phyloP scores from a whole-genome alignment of 768 basidiomycete genomes.

The Calocybe gangraenosa region DNA sequence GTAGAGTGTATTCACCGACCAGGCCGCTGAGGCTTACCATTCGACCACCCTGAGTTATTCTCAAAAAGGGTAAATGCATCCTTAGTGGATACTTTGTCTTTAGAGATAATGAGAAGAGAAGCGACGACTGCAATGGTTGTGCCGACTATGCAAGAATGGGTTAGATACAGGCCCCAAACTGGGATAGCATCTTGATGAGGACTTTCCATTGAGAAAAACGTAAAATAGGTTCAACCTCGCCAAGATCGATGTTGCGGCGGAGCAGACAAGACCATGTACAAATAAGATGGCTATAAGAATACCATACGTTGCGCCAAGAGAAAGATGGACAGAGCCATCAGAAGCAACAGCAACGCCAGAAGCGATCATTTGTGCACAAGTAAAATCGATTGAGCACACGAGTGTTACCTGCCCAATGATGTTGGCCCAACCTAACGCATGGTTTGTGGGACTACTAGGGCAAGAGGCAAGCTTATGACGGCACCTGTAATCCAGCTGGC shows the following conservation, averaged over 20 bases:
- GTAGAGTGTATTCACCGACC: too few species aligned
- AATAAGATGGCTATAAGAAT: constrained; percentile 62
- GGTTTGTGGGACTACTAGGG: neutral
- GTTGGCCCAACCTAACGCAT: constrained; percentile 57
- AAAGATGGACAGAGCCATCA: constrained; percentile 47
- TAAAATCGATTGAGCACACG: constrained; percentile 74
- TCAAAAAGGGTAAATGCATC: constrained; percentile 69
- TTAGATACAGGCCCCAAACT: constrained; percentile 8
- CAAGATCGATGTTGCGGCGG: constrained; percentile 59
- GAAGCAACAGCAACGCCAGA: constrained; percentile 63
- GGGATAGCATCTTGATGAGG: neutral
- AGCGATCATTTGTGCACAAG: constrained; percentile 76
- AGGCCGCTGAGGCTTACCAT: constrained; percentile 34
- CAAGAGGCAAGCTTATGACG: neutral
- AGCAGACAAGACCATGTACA: constrained; percentile 68
- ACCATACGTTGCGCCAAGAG: constrained; percentile 60
- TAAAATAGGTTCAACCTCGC: constrained; percentile 71
- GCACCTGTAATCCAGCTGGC: constrained; percentile 59
- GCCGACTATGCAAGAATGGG: constrained; percentile 40
- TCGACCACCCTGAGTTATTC: constrained; percentile 67
- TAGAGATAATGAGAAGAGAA: constrained; percentile 52
- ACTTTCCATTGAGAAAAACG: constrained; percentile 58
- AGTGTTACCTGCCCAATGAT: constrained; percentile 62
- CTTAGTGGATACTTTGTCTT: constrained; percentile 56
- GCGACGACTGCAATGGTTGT: constrained; percentile 63